Percentiles rank a stretch among this genome's conserved stretches.
phyloP scores from a whole-genome alignment of 148 eudicot species.

The Rhododendron ferrugineum region DNA sequence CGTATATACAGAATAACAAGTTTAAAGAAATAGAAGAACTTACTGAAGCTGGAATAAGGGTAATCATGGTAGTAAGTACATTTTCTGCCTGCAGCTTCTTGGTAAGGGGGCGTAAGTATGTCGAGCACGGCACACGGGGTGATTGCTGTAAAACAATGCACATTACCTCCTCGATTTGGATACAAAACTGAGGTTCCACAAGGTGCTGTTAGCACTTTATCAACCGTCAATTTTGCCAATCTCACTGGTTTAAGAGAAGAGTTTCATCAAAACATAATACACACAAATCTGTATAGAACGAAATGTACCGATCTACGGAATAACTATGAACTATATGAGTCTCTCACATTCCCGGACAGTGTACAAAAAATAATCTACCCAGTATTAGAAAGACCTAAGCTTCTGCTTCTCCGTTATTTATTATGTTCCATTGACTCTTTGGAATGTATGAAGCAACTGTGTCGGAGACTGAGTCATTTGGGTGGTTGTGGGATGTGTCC shows the following conservation, averaged over 20 bases:
- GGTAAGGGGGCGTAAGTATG: conserved; percentile 86
- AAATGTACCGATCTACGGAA: neutral
- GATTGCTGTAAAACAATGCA: conserved; percentile 89
- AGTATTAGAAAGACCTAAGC: neutral
- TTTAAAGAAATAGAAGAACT: conserved; percentile 22
- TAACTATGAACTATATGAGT: neutral
- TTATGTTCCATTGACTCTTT: neutral
- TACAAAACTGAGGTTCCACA: conserved; percentile 63
- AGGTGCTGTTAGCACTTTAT: conserved; percentile 80
- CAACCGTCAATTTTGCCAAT: conserved; percentile 77
- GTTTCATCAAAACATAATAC: conserved; percentile 6
- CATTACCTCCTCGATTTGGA: conserved; percentile 80
- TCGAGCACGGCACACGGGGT: conserved; percentile 93
- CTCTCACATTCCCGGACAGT: neutral
- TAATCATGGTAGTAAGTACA: conserved; percentile 92
- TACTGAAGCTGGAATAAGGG: conserved; percentile 71
- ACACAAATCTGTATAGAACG: neutral
- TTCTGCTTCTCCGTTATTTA: neutral
- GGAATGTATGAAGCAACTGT: neutral
- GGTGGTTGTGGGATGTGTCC: neutral
- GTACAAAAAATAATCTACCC: neutral
- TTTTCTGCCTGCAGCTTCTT: conserved; percentile 71
- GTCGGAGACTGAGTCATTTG: neutral
- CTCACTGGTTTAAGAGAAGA: conserved; percentile 45
- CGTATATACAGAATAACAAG: neutral